Evolutionary conservation across 495 filamentous ascomycete genomes (phyloP).

Genomic region (Lasiosphaeria ovina): DNA sequence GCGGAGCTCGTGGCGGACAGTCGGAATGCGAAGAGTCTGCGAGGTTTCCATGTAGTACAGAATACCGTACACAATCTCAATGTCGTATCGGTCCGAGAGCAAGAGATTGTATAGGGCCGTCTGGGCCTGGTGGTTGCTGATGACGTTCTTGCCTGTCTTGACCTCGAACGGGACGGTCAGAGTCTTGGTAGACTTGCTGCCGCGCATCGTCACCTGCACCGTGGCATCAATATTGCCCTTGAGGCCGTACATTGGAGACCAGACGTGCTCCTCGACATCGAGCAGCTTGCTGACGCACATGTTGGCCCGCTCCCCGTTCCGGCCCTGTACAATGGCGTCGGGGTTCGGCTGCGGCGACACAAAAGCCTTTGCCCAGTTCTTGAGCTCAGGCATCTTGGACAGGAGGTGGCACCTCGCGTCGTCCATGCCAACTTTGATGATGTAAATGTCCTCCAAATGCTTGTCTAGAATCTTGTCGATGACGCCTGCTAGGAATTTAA

Average conservation of each 20-base stretch:
- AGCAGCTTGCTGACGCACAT: constrained; percentile 91
- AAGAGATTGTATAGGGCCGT: constrained; percentile 92
- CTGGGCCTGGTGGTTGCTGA: constrained; percentile 80
- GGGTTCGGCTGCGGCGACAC: constrained; percentile 67
- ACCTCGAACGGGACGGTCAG: constrained; percentile 90
- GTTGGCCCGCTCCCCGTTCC: constrained; percentile 65
- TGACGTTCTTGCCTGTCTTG: constrained; percentile 85
- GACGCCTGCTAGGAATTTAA: constrained; percentile 56
- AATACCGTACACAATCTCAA: constrained; percentile 83
- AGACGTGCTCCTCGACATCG: constrained; percentile 95
- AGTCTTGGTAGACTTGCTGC: constrained; percentile 57
- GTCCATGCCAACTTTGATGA: constrained; percentile 68
- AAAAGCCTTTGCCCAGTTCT: constrained; percentile 80
- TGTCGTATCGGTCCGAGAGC: constrained; percentile 90
- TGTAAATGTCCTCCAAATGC: constrained; percentile 82
- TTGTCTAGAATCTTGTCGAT: constrained; percentile 64
- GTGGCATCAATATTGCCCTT: constrained; percentile 99
- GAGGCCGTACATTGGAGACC: constrained; percentile 94
- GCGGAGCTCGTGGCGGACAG: constrained; percentile 78
- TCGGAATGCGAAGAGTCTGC: constrained; percentile 77
- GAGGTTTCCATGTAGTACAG: constrained; percentile 92
- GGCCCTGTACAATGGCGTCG: constrained; percentile 72
- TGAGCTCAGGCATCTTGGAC: constrained; percentile 74
- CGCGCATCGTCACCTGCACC: constrained; percentile 79
- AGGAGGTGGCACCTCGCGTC: constrained; percentile 73